Evolutionary conservation across 2,329 filamentous ascomycete genomes (phyloP), one percentile per base, ranked within the genome.

Genomic region (Pseudophaeomoniella oleicola): DNA sequence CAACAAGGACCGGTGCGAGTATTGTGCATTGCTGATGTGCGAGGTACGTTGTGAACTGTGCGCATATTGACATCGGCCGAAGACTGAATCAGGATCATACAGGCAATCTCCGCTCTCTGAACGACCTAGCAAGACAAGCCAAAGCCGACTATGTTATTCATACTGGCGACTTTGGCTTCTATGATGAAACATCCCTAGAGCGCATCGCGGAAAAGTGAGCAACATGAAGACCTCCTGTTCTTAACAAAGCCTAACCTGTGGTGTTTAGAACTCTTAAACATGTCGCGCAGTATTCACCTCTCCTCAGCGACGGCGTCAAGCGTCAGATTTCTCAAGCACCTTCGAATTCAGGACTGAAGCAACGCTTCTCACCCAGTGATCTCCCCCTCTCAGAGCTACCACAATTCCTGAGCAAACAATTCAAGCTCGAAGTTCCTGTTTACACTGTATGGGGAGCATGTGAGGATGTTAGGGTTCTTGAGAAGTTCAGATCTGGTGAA

Each of bases 381-480:
- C 75, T 94, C 17, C 85, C 86, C 39, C 78, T 98, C 37, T 98
- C 90, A 39, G 87, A 98, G 64, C 76, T 98, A 22, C 75, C 88
- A 16, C 75, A 83, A 50, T 85, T 98, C 49, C 73, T 98, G 46
- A 82, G 76, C 60, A 87, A 87, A 58, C 81, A 81, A 47, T 71
- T 92, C 53, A 93, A 85, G 54, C 77, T 98, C 39, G 87, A 98
- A 43, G 81, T 98, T 39, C 90, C 90, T 1, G 90, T 98, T 39
- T 96, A 94, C 64, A 98, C 90, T 30, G 90, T 98, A 27, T 98
- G 90, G 90, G 90, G 90, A 55, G 90, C 90, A 34, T 98, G 90
- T 55, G 90, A 98, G 62, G 90, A 98, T 69, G 90, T 98, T 14
- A 80, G 90, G 39, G 90, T 98, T 17, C 63, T 98, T 52, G 90